Evolutionary conservation across 2,329 filamentous ascomycete genomes (phyloP).

Genomic region (Trichoderma gracile): DNA sequence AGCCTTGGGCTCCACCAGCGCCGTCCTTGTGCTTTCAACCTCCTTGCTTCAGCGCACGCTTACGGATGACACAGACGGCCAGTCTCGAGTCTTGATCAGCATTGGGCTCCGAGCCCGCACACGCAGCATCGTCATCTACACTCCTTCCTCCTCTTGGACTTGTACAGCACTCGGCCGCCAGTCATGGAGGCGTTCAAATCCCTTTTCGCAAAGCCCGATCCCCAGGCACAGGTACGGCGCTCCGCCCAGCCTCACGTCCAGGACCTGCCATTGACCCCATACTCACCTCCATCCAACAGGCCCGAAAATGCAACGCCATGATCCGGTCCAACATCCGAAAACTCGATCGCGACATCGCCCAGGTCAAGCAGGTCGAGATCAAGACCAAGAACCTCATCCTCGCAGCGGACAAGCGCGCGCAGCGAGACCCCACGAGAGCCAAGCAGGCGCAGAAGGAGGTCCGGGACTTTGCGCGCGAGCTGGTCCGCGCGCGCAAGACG

Average conservation of each 20-base stretch:
- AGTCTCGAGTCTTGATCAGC: neutral
- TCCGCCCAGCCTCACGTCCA: neutral
- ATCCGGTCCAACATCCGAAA: slow-evolving; percentile 90
- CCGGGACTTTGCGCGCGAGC: slow-evolving; percentile 83
- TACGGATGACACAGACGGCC: slow-evolving; percentile 9
- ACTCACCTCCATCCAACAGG: slow-evolving; percentile 52
- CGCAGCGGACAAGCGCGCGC: slow-evolving; percentile 75
- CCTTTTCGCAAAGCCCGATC: slow-evolving; percentile 89
- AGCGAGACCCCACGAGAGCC: slow-evolving; percentile 75
- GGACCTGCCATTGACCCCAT: neutral
- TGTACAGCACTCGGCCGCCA: slow-evolving; percentile 26
- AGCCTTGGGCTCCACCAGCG: slow-evolving; percentile 5
- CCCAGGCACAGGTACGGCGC: slow-evolving; percentile 77
- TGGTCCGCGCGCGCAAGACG: slow-evolving; percentile 79
- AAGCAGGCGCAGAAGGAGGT: slow-evolving; percentile 80
- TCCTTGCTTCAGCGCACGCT: neutral
- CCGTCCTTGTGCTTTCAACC: neutral
- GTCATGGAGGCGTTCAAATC: slow-evolving; percentile 83
- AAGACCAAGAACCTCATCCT: slow-evolving; percentile 87
- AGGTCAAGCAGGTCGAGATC: slow-evolving; percentile 74
- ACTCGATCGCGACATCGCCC: slow-evolving; percentile 86
- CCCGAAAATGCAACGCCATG: slow-evolving; percentile 91
- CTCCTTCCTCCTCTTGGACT: too few species aligned
- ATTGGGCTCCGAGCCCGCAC: slow-evolving; percentile 9
- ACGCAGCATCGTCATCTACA: neutral